Conservation (phyloP, 1,284 basidiomycete genomes). For the Pholiota adiposa region DNA sequence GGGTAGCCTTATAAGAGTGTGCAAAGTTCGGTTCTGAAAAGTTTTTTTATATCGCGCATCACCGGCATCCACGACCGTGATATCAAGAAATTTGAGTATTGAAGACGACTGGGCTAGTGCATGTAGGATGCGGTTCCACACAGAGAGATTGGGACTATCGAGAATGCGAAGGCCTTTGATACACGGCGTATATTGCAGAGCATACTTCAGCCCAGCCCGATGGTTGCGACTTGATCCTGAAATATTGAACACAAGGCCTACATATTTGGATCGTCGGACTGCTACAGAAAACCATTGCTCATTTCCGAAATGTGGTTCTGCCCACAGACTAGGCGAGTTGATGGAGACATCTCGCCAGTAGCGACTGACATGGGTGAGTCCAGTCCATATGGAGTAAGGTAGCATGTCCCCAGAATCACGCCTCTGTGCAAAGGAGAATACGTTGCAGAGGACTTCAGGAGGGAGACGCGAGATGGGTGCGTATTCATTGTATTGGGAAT, state of each 20-base stretch:
- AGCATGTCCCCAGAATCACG: neutral
- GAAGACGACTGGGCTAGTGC: too few relatives aligned
- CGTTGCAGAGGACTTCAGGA: conserved; percentile 29
- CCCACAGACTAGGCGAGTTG: conserved; percentile 19
- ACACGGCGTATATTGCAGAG: too few relatives aligned
- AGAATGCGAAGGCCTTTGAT: too few relatives aligned
- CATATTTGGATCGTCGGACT: conserved; percentile 32
- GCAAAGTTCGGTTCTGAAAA: too few relatives aligned
- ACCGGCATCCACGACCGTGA: too few relatives aligned
- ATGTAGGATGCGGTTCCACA: too few relatives aligned
- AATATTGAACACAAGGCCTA: conserved; percentile 23
- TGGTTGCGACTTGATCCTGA: too few relatives aligned
- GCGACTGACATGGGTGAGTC: conserved; percentile 12
- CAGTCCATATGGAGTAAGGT: conserved; percentile 1
- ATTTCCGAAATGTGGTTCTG: conserved; percentile 11
- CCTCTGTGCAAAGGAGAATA: conserved; percentile 3
- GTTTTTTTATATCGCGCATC: too few relatives aligned
- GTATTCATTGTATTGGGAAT: conserved; percentile 2
- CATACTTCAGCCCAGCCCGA: too few relatives aligned
- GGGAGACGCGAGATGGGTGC: conserved; percentile 29
- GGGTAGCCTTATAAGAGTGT: too few relatives aligned
- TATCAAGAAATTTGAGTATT: too few relatives aligned
- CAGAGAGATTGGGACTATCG: too few relatives aligned
- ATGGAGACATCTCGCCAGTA: conserved; percentile 12
- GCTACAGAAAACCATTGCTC: conserved; percentile 26